Evolutionary conservation across 495 filamentous ascomycete species (phyloP).

Genomic region (Penicillium lagena): DNA sequence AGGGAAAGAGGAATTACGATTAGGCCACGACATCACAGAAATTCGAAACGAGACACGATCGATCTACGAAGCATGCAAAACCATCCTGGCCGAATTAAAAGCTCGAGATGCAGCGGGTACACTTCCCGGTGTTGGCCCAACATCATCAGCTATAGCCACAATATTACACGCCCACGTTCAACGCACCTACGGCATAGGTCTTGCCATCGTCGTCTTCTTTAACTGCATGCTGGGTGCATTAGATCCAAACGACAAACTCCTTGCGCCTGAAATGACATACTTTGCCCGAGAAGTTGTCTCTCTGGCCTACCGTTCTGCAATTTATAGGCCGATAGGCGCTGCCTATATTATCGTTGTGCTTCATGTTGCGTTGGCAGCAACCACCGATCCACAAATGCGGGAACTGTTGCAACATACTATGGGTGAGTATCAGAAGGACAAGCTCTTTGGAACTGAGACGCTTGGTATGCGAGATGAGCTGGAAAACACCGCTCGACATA

Average conservation of each 20-base stretch:
- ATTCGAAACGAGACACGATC: slow-evolving; percentile 16
- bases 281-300: slow-evolving; percentile 22
- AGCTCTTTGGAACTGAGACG: not conserved
- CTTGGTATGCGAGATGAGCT: not conserved
- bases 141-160: not conserved
- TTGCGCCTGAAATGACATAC: slow-evolving; percentile 16
- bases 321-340: slow-evolving; percentile 29
- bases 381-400: slow-evolving; percentile 10
- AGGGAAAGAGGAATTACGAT: slow-evolving; percentile 4
- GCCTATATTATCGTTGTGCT: slow-evolving; percentile 25
- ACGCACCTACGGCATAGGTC: slow-evolving; percentile 26
- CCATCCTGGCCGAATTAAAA: slow-evolving; percentile 10
- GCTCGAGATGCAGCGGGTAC: slow-evolving; percentile 3
- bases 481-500: slow-evolving; percentile 6
- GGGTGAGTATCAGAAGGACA: slow-evolving; percentile 21
- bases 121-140: not conserved
- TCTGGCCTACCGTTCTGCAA: slow-evolving; percentile 15
- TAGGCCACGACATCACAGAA: slow-evolving; percentile 1
- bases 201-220: slow-evolving; percentile 24
- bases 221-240: slow-evolving; percentile 26
- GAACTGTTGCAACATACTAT: slow-evolving; percentile 7
- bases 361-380: slow-evolving; percentile 21
- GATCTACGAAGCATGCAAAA: slow-evolving; percentile 21
- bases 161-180: slow-evolving; percentile 23
- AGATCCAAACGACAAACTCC: not conserved